Percentiles rank a stretch among this genome's conserved stretches.
phyloP scores from a whole-genome alignment of 768 basidiomycete species.

The Auricularia heimuer region DNA sequence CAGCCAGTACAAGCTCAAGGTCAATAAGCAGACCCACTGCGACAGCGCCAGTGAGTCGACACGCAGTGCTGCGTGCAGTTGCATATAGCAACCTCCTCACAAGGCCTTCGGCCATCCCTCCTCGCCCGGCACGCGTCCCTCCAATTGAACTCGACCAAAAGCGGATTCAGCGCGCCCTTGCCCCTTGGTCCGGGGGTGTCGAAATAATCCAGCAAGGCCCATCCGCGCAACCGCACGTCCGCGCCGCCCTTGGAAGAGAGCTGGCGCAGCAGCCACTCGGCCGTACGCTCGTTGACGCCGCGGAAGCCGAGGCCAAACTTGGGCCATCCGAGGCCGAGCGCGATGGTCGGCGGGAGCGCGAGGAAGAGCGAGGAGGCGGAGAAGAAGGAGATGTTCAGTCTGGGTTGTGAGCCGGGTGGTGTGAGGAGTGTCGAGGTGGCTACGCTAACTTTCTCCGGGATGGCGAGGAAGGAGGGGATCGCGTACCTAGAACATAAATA shows the following conservation, averaged over 20 bases:
- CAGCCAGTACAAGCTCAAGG: no score
- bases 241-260: conserved; percentile 21
- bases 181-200: conserved; percentile 36
- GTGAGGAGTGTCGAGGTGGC: conserved; percentile 46
- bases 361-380: conserved; percentile 77
- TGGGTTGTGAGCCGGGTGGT: conserved; percentile 24
- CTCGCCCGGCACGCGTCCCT: conserved; percentile 26
- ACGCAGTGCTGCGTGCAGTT: no score
- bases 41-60: no score
- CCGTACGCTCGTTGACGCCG: conserved; percentile 74
- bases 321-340: conserved; percentile 81
- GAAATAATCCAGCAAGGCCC: conserved; percentile 70
- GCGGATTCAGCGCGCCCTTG: conserved; percentile 39
- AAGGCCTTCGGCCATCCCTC: conserved; percentile 8
- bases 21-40: no score
- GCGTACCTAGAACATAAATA: conserved; percentile 47
- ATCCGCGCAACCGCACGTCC: conserved; percentile 54
- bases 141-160: conserved; percentile 75
- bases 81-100: no score
- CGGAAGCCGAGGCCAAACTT: conserved; percentile 66
- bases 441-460: conserved; percentile 69
- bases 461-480: conserved; percentile 68
- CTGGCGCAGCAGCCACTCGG: conserved; percentile 55
- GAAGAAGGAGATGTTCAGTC: conserved; percentile 67
- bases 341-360: conserved; percentile 65